A percentile compares a stretch with the other conserved stretches of the same genome.
Evolutionary conservation across 2,329 filamentous ascomycete species (phyloP).

Genomic region (Fusarium irregulare): DNA sequence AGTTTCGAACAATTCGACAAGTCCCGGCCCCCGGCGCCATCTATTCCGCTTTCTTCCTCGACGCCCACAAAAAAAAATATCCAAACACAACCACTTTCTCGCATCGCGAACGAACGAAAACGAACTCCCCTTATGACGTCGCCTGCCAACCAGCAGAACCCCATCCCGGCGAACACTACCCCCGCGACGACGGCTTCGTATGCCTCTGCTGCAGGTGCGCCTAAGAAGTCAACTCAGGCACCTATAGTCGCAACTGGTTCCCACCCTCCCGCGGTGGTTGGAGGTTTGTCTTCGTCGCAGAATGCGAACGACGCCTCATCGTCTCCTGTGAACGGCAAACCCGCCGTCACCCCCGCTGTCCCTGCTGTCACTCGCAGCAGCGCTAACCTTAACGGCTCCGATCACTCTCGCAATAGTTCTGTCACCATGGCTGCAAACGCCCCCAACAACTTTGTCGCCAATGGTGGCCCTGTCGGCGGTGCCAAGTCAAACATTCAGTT

Average conservation of each 20-base stretch:
- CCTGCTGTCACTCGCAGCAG: slow-evolving; percentile 74
- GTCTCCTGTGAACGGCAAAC: slow-evolving; percentile 88
- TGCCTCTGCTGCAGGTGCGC: slow-evolving; percentile 73
- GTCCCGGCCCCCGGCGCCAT: slow-evolving; percentile 39
- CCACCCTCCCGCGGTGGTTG: slow-evolving; percentile 64
- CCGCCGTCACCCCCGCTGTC: slow-evolving; percentile 75
- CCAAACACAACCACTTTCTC: slow-evolving; percentile 40
- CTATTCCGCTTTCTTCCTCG: slow-evolving; percentile 41
- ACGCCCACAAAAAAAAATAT: slow-evolving; percentile 42
- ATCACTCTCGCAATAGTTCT: slow-evolving; percentile 87
- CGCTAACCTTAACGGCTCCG: slow-evolving; percentile 75
- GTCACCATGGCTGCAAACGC: slow-evolving; percentile 91
- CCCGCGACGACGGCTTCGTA: slow-evolving; percentile 71
- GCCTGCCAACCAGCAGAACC: slow-evolving; percentile 65
- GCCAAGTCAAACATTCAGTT: slow-evolving; percentile 80
- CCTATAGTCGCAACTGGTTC: slow-evolving; percentile 71
- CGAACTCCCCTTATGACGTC: slow-evolving; percentile 67
- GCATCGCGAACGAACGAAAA: slow-evolving; percentile 48
- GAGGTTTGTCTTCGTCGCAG: slow-evolving; percentile 63
- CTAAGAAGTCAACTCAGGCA: slow-evolving; percentile 71
- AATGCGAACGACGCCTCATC: slow-evolving; percentile 74
- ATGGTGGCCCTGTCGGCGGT: slow-evolving; percentile 73
- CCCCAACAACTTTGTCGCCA: slow-evolving; percentile 78
- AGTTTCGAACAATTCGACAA: slow-evolving; percentile 40
- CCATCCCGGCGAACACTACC: slow-evolving; percentile 67